A percentile compares a stretch with the other conserved stretches of the same genome.
phyloP scores from a whole-genome alignment of 1,139 yeast genomes.

The Martiniozyma asiatica region DNA sequence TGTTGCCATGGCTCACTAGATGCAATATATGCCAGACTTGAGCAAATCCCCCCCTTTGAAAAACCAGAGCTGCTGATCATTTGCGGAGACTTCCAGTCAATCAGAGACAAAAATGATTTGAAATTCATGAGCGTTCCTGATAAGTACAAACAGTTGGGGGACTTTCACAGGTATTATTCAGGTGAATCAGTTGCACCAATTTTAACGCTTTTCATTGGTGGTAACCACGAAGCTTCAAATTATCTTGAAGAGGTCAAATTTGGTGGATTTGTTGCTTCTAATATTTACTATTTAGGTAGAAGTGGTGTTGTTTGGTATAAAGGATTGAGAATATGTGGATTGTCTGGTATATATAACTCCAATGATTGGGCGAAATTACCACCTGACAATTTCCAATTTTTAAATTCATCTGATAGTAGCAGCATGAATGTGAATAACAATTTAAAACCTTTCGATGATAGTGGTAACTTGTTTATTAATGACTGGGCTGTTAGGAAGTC shows the following conservation, averaged over 20 bases:
- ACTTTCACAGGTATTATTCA: constrained; percentile 61
- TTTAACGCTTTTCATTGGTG: constrained; percentile 78
- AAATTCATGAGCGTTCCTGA: constrained; percentile 49
- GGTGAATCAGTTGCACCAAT: constrained; percentile 59
- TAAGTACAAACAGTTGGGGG: constrained; percentile 54
- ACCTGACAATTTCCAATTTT: constrained; percentile 27
- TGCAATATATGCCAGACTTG: constrained; percentile 34
- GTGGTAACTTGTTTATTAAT: not conserved
- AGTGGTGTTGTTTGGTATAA: constrained; percentile 61
- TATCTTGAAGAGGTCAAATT: constrained; percentile 60
- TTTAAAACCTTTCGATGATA: constrained; percentile 34
- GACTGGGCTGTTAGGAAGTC: constrained; percentile 37
- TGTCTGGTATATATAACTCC: constrained; percentile 72
- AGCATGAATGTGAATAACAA: too few relatives aligned
- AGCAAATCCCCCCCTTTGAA: too few relatives aligned
- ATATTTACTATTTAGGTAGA: constrained; percentile 80
- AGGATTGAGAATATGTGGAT: constrained; percentile 68
- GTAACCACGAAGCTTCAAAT: constrained; percentile 86
- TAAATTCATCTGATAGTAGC: too few relatives aligned
- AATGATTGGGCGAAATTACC: constrained; percentile 28
- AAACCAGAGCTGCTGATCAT: constrained; percentile 57
- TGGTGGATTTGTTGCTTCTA: constrained; percentile 95
- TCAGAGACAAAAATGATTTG: constrained; percentile 54
- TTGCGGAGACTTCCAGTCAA: constrained; percentile 80
- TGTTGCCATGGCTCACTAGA: constrained; percentile 85